phyloP scores from a whole-genome alignment of 1,284 basidiomycete species.

The Chalciporus sp. region DNA sequence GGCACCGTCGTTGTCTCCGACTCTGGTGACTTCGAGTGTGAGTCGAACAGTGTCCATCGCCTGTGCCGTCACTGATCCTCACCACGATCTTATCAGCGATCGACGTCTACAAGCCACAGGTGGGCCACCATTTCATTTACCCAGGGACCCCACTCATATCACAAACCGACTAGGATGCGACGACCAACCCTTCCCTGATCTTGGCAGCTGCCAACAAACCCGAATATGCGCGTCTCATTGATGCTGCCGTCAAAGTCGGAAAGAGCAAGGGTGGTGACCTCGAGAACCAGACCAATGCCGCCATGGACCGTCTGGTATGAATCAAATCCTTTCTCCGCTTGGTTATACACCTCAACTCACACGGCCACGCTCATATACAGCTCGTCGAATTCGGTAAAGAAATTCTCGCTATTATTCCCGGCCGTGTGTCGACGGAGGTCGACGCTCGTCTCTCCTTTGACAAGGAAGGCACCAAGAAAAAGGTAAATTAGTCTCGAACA shows the following conservation, averaged over 20 bases:
- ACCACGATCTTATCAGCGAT: conserved; percentile 56
- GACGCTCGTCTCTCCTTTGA: conserved; percentile 97
- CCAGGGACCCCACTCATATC: conserved; percentile 6
- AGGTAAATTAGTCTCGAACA: conserved; percentile 46
- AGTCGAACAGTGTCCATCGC: conserved; percentile 32
- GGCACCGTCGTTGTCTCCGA: conserved; percentile 96
- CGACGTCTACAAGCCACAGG: conserved; percentile 92
- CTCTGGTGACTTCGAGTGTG: conserved; percentile 86
- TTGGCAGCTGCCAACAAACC: conserved; percentile 93
- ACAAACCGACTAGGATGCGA: conserved; percentile 67
- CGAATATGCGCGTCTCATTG: conserved; percentile 83
- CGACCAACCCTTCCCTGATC: conserved; percentile 93
- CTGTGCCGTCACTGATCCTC: conserved; percentile 9
- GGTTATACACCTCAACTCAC: conserved; percentile 11
- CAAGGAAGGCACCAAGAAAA: conserved; percentile 88
- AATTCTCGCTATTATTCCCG: conserved; percentile 95
- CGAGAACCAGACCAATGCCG: conserved; percentile 73
- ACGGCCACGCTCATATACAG: conserved; percentile 41
- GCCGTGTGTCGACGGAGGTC: conserved; percentile 98
- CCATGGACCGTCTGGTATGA: conserved; percentile 86
- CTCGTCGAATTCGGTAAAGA: conserved; percentile 97
- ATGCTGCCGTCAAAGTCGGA: conserved; percentile 80
- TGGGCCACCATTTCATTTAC: conserved; percentile 29
- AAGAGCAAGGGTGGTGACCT: conserved; percentile 80
- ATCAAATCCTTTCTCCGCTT: conserved; percentile 17